Evolutionary conservation across 169 alveolate species (phyloP), one percentile per base, ranked within the genome.

Genomic region (Besnoitia besnoiti): DNA sequence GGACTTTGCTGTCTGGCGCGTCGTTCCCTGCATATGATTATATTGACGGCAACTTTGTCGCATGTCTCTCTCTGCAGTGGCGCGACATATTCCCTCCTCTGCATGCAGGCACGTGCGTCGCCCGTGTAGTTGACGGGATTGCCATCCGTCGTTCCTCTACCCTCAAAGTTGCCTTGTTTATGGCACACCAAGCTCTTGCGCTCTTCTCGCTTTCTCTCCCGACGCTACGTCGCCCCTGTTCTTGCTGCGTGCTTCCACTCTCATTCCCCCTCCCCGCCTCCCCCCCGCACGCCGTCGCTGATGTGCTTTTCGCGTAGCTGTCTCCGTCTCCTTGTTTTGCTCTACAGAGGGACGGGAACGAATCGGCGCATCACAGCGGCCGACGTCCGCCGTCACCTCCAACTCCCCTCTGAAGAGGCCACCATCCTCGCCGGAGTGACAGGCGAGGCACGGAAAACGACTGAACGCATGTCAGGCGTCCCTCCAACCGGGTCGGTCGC

Each of bases 331-430:
- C 14, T 39, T 16, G 21, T 37, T 40, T 73, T 19, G 8, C 51
- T 85, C 7, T 35, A 12, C 91, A 85, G 91, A 27, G 91, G 91
- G 8, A 59, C 91, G n/a, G 91, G 91, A 49, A 50, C 39, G 16
- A 21, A n/a, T 4, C 55, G 85, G 24, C 82, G 91, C 44, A 47
- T 85, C 39, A 85, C 91, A 16, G 61, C 8, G 62, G 92, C 92
- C 33, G 91, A 87, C 59, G 90, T 51, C 42, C 75, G 73, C 44
- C 59, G n/a, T 30, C 75, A 39, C 39, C 49, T 89, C 24, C 82
- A 77, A 37, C 42, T 55, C 62, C 87, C 77, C 40, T 51, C 89
- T 35, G 90, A 51, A 24, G 67, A 24, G 30, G 47, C 79, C 42
- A 51, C 19, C 55, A 24, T 39, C 19, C 35, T 76, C 77, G 84